A percentile compares a stretch with the other conserved stretches of the same genome.
Conservation (phyloP, 306 rosid species). For the Casuarina equisetifolia region DNA sequence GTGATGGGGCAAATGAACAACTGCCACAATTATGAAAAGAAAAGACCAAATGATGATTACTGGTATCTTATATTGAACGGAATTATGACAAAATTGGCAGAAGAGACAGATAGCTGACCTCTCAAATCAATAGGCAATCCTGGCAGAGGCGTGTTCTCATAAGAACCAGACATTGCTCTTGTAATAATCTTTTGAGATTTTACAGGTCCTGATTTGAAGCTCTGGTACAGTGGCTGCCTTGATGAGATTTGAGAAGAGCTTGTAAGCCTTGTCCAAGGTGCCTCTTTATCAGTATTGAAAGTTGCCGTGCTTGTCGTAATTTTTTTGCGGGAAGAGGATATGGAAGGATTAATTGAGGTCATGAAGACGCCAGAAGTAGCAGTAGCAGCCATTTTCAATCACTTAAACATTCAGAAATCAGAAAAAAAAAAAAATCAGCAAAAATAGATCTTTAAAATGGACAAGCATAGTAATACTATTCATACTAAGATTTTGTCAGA, state of each 20-base stretch:
- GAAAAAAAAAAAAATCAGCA: slow-evolving; percentile 15
- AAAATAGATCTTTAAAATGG: background rate
- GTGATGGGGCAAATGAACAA: background rate
- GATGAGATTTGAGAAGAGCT: slow-evolving; percentile 61
- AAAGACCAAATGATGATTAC: background rate
- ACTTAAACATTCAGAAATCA: slow-evolving; percentile 18
- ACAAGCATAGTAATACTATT: background rate
- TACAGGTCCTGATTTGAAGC: slow-evolving; percentile 34
- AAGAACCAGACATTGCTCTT: slow-evolving; percentile 60
- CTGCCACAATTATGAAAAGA: background rate
- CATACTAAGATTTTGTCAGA: background rate
- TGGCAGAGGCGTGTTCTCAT: slow-evolving; percentile 44
- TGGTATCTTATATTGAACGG: background rate
- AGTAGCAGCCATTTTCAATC: slow-evolving; percentile 56
- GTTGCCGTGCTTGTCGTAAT: slow-evolving; percentile 27
- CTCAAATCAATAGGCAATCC: slow-evolving; percentile 86
- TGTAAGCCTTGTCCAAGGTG: slow-evolving; percentile 52
- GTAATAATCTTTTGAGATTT: slow-evolving; percentile 46
- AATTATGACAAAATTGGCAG: background rate
- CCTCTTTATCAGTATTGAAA: slow-evolving; percentile 40
- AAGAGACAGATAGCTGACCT: slow-evolving; percentile 42
- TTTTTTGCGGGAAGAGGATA: slow-evolving; percentile 45
- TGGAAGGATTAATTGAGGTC: slow-evolving; percentile 48
- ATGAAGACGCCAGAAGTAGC: slow-evolving; percentile 61
- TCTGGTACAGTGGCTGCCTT: slow-evolving; percentile 37